Evolutionary conservation across 2,329 filamentous ascomycete species (phyloP), one percentile per base, ranked within the genome.

Genomic region (Helotiales sp.): DNA sequence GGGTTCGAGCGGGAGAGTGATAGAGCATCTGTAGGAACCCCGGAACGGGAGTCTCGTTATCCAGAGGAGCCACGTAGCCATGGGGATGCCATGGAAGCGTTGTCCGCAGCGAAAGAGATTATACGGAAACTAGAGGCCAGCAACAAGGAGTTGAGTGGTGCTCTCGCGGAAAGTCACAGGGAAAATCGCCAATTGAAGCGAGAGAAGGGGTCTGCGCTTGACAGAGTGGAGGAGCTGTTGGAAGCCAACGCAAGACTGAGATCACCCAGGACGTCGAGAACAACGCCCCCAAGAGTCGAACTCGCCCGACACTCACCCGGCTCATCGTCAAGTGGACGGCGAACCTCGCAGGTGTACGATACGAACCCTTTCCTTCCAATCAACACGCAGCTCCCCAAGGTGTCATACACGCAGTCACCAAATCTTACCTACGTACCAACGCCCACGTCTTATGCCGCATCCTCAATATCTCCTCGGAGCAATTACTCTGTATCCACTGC

Each of bases 21-120:
- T 42, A 63, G 66, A 47, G 67, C 66, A 15, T 67, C 65, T 19
- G 38, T 66, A 17, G 66, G 64, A n/a, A 60, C 58, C 10, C 50
- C 60, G 8, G 51, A 59, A 22, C 58, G 58, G 46, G 50, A 55
- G 6, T 48, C 54, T 7, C 52, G 57, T 24, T 65, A 63, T 59
- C 59, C 46, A 15, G 52, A 58, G n/a, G 66, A 68, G 46, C 54
- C 65, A 19, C 58, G 59, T 25, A 63, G 59, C 46, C 54, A 66
- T 5, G 53, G 42, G 13, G 63, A 62, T 5, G 36, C 67, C 1
- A 59, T 61, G 55, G 64, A 69, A 57, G 67, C 67, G 2, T 63
- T 68, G 22, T 58, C 63, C 42, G 60, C 65, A 9, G 66, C 66
- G 17, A 59, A 67, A 33, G 63, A 63, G 8, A 55, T 47, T 24